phyloP scores from a whole-genome alignment of 2,329 filamentous ascomycete species.

The Dichotomopilus funicola region DNA sequence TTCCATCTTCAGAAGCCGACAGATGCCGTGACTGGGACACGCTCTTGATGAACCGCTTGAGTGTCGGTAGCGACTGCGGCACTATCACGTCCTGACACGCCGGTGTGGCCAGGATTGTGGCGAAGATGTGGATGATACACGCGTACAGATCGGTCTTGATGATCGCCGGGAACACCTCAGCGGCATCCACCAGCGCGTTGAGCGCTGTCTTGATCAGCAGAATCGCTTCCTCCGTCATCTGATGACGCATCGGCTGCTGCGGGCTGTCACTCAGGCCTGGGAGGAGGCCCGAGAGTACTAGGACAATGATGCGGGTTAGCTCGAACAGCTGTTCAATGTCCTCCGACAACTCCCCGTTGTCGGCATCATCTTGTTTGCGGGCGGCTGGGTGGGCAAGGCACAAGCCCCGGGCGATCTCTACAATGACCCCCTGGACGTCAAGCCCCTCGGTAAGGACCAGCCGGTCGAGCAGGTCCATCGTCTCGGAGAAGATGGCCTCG shows the following conservation, averaged over 20 bases:
- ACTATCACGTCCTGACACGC: constrained; percentile 83
- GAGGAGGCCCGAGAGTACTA: constrained; percentile 80
- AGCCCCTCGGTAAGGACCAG: constrained; percentile 86
- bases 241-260: constrained; percentile 57
- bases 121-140: constrained; percentile 94
- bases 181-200: constrained; percentile 85
- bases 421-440: constrained; percentile 84
- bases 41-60: constrained; percentile 81
- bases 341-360: constrained; percentile 78
- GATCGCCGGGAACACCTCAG: constrained; percentile 90
- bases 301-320: constrained; percentile 88
- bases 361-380: constrained; percentile 56
- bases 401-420: constrained; percentile 85
- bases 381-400: constrained; percentile 90
- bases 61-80: constrained; percentile 80
- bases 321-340: constrained; percentile 98
- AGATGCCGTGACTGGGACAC: constrained; percentile 49
- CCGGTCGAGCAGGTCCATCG: constrained; percentile 90
- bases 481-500: constrained; percentile 92
- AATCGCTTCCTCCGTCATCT: constrained; percentile 81
- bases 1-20: constrained; percentile 17
- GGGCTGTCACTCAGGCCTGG: constrained; percentile 70
- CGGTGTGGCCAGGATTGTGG: constrained; percentile 81
- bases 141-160: constrained; percentile 96
- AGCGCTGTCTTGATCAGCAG: constrained; percentile 72